Percentiles rank a stretch among this genome's conserved stretches.
phyloP scores from a whole-genome alignment of 1,284 basidiomycete genomes.

The Cyathus pygmaeus region DNA sequence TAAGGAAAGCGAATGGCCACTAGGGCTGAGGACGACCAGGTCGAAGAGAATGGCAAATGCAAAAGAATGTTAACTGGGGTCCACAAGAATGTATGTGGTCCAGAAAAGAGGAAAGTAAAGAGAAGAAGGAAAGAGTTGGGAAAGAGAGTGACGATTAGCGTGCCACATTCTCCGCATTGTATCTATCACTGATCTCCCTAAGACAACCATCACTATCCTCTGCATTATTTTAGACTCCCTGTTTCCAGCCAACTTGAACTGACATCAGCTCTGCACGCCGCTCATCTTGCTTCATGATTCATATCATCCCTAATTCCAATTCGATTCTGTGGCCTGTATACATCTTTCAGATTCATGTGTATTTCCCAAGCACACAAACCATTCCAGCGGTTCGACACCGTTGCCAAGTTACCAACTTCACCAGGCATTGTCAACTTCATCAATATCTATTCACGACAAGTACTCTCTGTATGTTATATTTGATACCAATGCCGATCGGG shows the following conservation, averaged over 20 bases:
- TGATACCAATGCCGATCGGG: constrained; percentile 66
- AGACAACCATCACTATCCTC: too few species aligned
- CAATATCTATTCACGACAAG: background rate
- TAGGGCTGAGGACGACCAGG: constrained; percentile 20
- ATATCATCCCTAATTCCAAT: too few species aligned
- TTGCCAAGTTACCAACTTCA: constrained; percentile 14
- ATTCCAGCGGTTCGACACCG: background rate
- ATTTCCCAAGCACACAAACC: constrained; percentile 12
- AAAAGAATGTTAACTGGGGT: constrained; percentile 26
- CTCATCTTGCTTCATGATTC: too few species aligned
- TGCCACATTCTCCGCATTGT: too few species aligned
- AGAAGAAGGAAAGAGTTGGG: constrained; percentile 11
- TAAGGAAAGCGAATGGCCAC: constrained; percentile 1
- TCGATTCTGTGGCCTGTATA: too few species aligned
- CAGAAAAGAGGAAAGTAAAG: constrained; percentile 25
- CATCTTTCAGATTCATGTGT: background rate
- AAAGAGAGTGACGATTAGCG: too few species aligned
- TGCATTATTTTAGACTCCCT: too few species aligned
- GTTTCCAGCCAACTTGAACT: too few species aligned
- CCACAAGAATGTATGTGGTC: too few species aligned
- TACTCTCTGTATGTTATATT: constrained; percentile 26
- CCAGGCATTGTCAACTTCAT: constrained; percentile 9
- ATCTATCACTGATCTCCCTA: too few species aligned
- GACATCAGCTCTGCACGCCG: too few species aligned
- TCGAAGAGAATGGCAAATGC: constrained; percentile 33